Percentiles rank a stretch among this genome's conserved stretches.
These are phyloP conservation scores for Byssoonygena ceratinophila DNA, from an alignment of 2,329 filamentous ascomycete genomes.

Conservation along the genomic window DNA sequence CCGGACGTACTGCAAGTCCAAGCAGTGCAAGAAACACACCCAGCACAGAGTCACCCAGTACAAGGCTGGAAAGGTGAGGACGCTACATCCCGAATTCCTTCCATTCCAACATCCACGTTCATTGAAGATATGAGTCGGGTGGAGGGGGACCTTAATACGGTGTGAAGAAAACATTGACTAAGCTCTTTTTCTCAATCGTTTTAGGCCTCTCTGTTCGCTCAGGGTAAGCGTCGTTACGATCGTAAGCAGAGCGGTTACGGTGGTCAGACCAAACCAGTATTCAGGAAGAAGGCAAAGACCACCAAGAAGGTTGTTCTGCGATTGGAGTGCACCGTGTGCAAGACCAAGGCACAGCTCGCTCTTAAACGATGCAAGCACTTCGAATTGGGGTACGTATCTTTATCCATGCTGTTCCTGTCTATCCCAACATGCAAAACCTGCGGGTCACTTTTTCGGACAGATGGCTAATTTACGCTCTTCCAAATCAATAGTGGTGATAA, in stretches of 20 bases:
- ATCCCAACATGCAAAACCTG: neutral
- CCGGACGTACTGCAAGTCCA: conserved; percentile 96
- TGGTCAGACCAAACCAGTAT: conserved; percentile 99
- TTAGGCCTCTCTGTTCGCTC: conserved; percentile 81
- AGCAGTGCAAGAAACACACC: conserved; percentile 85
- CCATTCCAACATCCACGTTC: neutral
- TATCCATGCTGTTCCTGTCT: neutral
- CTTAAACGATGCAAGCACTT: conserved; percentile 99
- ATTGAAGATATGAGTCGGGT: neutral
- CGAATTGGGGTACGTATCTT: conserved; percentile 76
- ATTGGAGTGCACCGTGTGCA: conserved; percentile 95
- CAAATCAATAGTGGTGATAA: conserved; percentile 77
- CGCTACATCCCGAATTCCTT: neutral
- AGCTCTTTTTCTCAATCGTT: conserved; percentile 5
- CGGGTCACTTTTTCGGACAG: conserved; percentile 21
- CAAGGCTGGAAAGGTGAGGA: conserved; percentile 78
- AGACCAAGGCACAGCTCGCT: conserved; percentile 94
- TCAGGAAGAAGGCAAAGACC: conserved; percentile 99
- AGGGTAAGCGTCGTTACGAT: conserved; percentile 99
- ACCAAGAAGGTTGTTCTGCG: conserved; percentile 99
- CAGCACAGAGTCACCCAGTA: conserved; percentile 93
- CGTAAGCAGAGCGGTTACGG: conserved; percentile 98
- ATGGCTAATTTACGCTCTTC: conserved; percentile 18
- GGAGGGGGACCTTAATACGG: neutral
- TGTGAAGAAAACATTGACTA: neutral